phyloP scores from a whole-genome alignment of 176 grass and related monocot species.

The Musa acuminata region DNA sequence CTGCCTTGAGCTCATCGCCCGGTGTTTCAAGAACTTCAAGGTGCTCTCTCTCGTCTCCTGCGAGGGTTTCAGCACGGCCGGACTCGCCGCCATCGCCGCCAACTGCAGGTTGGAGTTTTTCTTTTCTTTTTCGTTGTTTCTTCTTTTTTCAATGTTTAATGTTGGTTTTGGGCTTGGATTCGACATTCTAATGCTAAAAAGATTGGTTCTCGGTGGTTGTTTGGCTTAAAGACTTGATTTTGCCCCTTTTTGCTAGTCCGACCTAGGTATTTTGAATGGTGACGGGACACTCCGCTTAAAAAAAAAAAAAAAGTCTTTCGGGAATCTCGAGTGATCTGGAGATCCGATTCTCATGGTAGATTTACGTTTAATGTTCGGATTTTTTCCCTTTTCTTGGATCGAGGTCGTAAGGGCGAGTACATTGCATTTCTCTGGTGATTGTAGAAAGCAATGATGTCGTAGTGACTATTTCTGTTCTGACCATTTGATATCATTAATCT shows the following conservation, averaged over 20 bases:
- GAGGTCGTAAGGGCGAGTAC: neutral
- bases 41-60: constrained; percentile 52
- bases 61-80: constrained; percentile 58
- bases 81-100: constrained; percentile 54
- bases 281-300: too few relatives aligned
- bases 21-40: constrained; percentile 57
- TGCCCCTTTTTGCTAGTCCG: neutral
- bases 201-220: neutral
- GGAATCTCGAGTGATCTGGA: neutral
- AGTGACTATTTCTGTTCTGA: neutral
- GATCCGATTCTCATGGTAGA: neutral
- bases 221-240: neutral
- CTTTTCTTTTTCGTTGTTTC: neutral
- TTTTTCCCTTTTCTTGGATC: neutral
- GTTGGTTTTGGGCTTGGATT: neutral
- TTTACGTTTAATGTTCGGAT: neutral
- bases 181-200: neutral
- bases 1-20: constrained; percentile 58
- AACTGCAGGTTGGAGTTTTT: constrained; percentile 44
- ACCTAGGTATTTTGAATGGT: too few relatives aligned
- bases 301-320: neutral
- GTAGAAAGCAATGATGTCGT: neutral
- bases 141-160: neutral
- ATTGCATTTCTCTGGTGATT: neutral
- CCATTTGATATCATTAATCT: neutral